These are phyloP conservation scores for Zygosaccharomyces sapae DNA, from an alignment of 1,139 yeast genomes.

Conservation along the genomic window DNA sequence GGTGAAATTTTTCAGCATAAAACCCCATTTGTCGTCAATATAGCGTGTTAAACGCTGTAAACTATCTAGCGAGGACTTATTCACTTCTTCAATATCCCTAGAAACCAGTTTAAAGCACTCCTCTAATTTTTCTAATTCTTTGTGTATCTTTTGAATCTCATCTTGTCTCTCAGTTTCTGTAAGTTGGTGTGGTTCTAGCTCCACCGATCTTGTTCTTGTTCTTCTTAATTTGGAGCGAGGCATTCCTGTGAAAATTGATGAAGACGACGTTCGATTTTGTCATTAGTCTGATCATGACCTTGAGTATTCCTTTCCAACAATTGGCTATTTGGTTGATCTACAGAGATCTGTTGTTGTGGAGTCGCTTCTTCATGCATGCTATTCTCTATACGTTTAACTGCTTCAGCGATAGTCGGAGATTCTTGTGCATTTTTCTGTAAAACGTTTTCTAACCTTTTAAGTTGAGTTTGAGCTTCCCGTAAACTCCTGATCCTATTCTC, in stretches of 20 bases:
- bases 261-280: conserved; percentile 6
- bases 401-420: conserved; percentile 34
- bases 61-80: conserved; percentile 31
- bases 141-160: conserved; percentile 32
- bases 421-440: conserved; percentile 30
- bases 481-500: conserved; percentile 28
- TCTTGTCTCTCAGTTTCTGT: conserved; percentile 35
- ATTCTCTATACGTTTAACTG: conserved; percentile 28
- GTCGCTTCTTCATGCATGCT: conserved; percentile 23
- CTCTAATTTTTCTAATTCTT: conserved; percentile 37
- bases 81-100: conserved; percentile 37
- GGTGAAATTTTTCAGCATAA: conserved; percentile 30
- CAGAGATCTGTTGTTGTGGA: conserved; percentile 12
- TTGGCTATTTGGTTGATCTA: background rate
- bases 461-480: conserved; percentile 35
- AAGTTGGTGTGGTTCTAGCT: conserved; percentile 31
- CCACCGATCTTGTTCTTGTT: conserved; percentile 17
- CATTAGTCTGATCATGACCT: background rate
- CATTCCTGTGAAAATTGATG: conserved; percentile 1
- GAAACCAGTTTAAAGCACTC: conserved; percentile 38
- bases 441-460: conserved; percentile 35
- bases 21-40: conserved; percentile 30
- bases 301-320: conserved; percentile 1
- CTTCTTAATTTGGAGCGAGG: conserved; percentile 12
- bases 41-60: conserved; percentile 23